Evolutionary conservation across 495 filamentous ascomycete genomes (phyloP).

Genomic region (Neurospora terricola): DNA sequence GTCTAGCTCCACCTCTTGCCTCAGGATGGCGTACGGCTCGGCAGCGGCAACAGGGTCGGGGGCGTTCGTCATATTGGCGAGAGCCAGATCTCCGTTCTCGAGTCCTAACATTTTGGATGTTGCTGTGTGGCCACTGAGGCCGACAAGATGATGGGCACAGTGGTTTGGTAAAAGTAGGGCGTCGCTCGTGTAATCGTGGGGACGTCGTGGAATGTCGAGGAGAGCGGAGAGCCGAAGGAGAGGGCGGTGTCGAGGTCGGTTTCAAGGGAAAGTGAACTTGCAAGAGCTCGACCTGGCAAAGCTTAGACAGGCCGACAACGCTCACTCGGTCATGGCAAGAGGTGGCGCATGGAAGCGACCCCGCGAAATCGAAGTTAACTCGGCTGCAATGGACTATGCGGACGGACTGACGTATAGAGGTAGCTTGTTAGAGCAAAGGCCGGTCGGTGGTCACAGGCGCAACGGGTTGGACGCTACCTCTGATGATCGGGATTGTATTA

Average conservation of each 20-base stretch:
- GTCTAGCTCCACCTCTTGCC: slow-evolving; percentile 81
- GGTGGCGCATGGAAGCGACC: slow-evolving; percentile 1
- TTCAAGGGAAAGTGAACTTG: not conserved
- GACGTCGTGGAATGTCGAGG: slow-evolving; percentile 1
- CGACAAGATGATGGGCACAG: not conserved
- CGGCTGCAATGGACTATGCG: not conserved
- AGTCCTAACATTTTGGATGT: not conserved
- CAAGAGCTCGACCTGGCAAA: slow-evolving; percentile 7
- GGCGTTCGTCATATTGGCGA: not conserved
- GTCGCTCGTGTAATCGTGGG: not conserved
- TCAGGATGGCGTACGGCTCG: slow-evolving; percentile 44
- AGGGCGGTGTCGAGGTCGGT: not conserved
- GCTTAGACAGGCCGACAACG: slow-evolving; percentile 7
- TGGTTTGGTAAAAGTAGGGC: not conserved
- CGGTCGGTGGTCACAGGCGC: not conserved
- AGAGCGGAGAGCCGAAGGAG: not conserved
- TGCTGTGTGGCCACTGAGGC: not conserved
- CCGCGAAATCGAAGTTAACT: not conserved
- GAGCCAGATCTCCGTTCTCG: not conserved
- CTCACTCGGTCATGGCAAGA: slow-evolving; percentile 13
- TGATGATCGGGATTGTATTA: not conserved
- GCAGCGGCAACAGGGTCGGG: slow-evolving; percentile 3
- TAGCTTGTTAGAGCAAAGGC: not conserved
- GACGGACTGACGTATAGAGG: not conserved
- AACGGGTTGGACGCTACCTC: not conserved